These are phyloP conservation scores for Tylopilus orsonianus DNA, from an alignment of 1,284 basidiomycete species.

Conservation along the genomic window DNA sequence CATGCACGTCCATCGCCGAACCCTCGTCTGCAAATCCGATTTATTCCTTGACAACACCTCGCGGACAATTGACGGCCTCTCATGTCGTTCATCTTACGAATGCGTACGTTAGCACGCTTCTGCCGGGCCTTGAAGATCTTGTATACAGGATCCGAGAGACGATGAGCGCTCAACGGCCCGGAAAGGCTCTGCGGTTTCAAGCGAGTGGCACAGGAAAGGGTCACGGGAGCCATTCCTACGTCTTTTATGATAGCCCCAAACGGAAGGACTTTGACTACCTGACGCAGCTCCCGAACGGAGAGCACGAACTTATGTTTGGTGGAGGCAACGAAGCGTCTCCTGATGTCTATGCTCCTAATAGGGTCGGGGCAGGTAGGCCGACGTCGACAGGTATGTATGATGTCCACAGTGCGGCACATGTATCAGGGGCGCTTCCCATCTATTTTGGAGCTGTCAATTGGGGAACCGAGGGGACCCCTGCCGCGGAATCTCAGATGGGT, in stretches of 20 bases:
- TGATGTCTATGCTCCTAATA: constrained; percentile 20
- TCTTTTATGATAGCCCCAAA: constrained; percentile 51
- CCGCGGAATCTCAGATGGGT: constrained; percentile 4
- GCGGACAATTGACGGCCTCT: constrained; percentile 49
- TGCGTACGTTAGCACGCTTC: constrained; percentile 68
- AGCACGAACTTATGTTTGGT: constrained; percentile 64
- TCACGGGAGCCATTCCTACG: constrained; percentile 49
- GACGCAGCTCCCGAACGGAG: constrained; percentile 57
- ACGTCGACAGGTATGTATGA: constrained; percentile 44
- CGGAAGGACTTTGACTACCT: constrained; percentile 63
- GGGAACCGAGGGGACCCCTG: constrained; percentile 32
- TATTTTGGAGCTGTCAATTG: constrained; percentile 47
- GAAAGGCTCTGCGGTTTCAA: constrained; percentile 34
- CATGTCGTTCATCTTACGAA: constrained; percentile 82
- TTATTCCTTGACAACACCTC: constrained; percentile 53
- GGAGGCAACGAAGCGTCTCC: constrained; percentile 42
- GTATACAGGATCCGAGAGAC: constrained; percentile 59
- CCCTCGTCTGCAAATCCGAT: constrained; percentile 23
- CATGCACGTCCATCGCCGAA: constrained; percentile 44
- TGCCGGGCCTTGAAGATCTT: constrained; percentile 59
- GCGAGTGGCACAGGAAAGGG: constrained; percentile 28
- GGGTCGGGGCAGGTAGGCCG: constrained; percentile 38
- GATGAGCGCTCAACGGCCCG: constrained; percentile 68
- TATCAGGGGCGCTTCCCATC: constrained; percentile 45
- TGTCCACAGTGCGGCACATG: constrained; percentile 42